These are phyloP conservation scores for Suillus spraguei DNA, from an alignment of 768 basidiomycete genomes.

Conservation along the genomic window DNA sequence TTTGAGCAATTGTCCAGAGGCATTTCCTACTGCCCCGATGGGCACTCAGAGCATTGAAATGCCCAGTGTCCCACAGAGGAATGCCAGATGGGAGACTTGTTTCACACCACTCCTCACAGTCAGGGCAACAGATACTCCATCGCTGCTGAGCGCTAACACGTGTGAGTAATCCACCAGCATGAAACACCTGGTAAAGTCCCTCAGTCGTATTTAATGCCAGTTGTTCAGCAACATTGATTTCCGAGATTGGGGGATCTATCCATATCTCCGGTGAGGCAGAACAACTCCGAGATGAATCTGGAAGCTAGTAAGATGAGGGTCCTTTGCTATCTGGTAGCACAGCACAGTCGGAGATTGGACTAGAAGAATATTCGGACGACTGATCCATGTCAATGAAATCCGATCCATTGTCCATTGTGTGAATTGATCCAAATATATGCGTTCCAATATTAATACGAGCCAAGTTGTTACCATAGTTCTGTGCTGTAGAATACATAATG, in stretches of 20 bases:
- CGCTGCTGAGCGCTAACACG: not conserved
- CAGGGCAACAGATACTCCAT: not conserved
- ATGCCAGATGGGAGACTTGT: not conserved
- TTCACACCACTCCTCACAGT: not conserved
- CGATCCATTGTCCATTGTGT: not conserved
- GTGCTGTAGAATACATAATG: too few relatives aligned
- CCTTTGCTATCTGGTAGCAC: not conserved
- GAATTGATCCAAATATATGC: not conserved
- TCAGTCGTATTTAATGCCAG: not conserved
- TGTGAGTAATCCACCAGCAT: not conserved
- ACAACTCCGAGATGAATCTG: not conserved
- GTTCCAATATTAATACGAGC: not conserved
- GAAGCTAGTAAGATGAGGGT: not conserved
- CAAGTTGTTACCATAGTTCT: too few relatives aligned
- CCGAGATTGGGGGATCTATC: not conserved
- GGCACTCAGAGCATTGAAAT: not conserved
- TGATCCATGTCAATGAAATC: not conserved
- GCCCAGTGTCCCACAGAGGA: not conserved
- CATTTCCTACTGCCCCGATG: not conserved
- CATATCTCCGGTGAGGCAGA: not conserved
- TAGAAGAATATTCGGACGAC: not conserved
- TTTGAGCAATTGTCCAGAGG: not conserved
- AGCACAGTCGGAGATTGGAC: not conserved
- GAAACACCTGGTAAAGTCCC: not conserved
- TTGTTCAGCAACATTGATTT: not conserved